Evolutionary conservation across 108 stramenopile genomes (phyloP).

Genomic region (Schizochytrium sp.): DNA sequence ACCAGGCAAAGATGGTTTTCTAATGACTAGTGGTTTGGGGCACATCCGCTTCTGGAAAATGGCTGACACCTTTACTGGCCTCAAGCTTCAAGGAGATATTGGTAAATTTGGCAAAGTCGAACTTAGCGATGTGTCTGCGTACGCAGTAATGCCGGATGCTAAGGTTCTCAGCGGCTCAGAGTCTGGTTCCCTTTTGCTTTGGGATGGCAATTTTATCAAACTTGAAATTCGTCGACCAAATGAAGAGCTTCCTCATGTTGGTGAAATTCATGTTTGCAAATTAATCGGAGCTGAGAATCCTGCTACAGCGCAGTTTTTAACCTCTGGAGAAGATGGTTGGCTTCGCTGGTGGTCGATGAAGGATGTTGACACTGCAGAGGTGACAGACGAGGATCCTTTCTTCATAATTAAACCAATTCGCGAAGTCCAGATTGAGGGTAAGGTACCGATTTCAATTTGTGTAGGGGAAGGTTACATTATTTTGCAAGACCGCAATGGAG

Average conservation of each 20-base stretch:
- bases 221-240: slow-evolving; percentile 67
- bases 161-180: slow-evolving; percentile 77
- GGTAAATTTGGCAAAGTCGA: slow-evolving; percentile 75
- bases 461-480: slow-evolving; percentile 11
- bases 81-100: slow-evolving; percentile 80
- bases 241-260: slow-evolving; percentile 27
- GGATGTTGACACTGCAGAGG: slow-evolving; percentile 68
- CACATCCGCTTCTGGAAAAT: slow-evolving; percentile 85
- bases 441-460: neutral
- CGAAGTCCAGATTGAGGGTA: slow-evolving; percentile 6
- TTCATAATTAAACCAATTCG: neutral
- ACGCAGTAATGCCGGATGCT: slow-evolving; percentile 78
- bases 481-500: slow-evolving; percentile 63
- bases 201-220: slow-evolving; percentile 82
- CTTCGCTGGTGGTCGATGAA: slow-evolving; percentile 73
- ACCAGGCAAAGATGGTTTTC: slow-evolving; percentile 69
- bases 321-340: slow-evolving; percentile 72
- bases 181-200: slow-evolving; percentile 74
- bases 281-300: slow-evolving; percentile 50
- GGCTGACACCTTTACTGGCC: slow-evolving; percentile 80
- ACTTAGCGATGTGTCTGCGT: slow-evolving; percentile 75
- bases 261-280: slow-evolving; percentile 45
- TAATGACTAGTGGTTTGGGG: slow-evolving; percentile 78
- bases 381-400: slow-evolving; percentile 62
- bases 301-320: slow-evolving; percentile 61